Evolutionary conservation across 495 filamentous ascomycete species (phyloP), one percentile per base, ranked within the genome.

Genomic region (Antarctomyces pellizariae): DNA sequence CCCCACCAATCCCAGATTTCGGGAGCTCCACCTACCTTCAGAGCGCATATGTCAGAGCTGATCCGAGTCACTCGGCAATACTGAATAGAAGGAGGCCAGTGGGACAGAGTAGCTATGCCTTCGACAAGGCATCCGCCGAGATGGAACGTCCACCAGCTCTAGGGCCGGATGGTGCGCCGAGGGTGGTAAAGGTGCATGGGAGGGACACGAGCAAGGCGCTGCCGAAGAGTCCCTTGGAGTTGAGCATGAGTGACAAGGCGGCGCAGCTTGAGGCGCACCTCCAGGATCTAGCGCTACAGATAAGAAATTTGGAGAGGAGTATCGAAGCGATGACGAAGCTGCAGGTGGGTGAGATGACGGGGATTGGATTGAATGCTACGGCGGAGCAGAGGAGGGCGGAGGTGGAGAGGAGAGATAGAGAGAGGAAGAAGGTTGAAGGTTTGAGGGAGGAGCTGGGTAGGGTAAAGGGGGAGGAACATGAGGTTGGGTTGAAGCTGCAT

Each of bases 401-500:
- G 14, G 31, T 48, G 10, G 44, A 45, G 20, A 55, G 55, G 37
- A 49, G 71, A 34, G 62, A 76, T 14, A 57, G 62, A 20, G 71
- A 82, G 41, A 82, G 79, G 48, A 59, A 52, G 34, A 76, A 68
- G 34, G 62, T 89, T 2, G 64, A 70, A 36, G 55, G 51, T 18
- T 52, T 89, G n/a, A 57, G 67, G 22, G 53, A 52, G 31, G 78
- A 89, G 46, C 57, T 89, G 19, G 71, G 71, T 5, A 78, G 89
- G 28, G 65, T 92, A 13, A 62, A 66, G 50, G 57, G 66, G 32
- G 68, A 86, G 47, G 69, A 82, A 41, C 79, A 92, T 42, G 83
- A 92, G 34, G 53, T 84, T 20, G 83, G 83, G 6, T 42, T 95
- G 39, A 77, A 69, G 50, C 46, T 92, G 22, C 67, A 84, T 41